Evolutionary conservation across 2,329 filamentous ascomycete species (phyloP).

Genomic region (Cytospora mali): DNA sequence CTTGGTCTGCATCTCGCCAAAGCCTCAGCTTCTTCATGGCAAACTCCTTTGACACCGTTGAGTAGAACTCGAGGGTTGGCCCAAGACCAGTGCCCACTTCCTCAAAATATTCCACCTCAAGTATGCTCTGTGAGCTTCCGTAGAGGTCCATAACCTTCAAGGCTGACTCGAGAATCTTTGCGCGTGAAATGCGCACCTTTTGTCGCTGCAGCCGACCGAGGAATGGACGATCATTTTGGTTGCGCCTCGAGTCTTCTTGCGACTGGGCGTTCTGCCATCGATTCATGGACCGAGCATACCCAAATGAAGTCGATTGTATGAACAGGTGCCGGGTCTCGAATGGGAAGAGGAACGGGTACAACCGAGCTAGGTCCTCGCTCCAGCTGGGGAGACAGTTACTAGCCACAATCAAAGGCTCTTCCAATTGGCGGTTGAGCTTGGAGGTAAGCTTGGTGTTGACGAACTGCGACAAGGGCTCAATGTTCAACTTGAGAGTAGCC

Average conservation of each 20-base stretch:
- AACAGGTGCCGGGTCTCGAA: conserved; percentile 98
- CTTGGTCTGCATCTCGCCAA: conserved; percentile 88
- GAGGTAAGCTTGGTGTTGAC: conserved; percentile 98
- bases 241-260: conserved; percentile 76
- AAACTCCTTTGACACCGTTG: conserved; percentile 94
- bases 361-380: conserved; percentile 90
- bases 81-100: conserved; percentile 96
- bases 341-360: conserved; percentile 96
- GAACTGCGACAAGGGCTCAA: conserved; percentile 88
- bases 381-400: conserved; percentile 95
- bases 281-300: conserved; percentile 95
- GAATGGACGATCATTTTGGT: conserved; percentile 89
- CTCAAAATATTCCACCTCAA: conserved; percentile 98
- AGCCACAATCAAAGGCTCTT: conserved; percentile 94
- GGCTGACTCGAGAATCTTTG: conserved; percentile 94
- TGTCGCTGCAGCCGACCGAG: conserved; percentile 89
- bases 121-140: conserved; percentile 90
- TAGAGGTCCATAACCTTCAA: conserved; percentile 99
- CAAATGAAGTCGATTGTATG: conserved; percentile 96
- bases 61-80: conserved; percentile 96
- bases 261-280: conserved; percentile 93
- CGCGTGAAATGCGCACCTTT: conserved; percentile 94
- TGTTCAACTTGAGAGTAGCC: conserved; percentile 68
- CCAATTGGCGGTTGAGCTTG: conserved; percentile 93
- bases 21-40: conserved; percentile 96